Evolutionary conservation across 2,329 filamentous ascomycete genomes (phyloP), one percentile per base, ranked within the genome.

Genomic region (Arthroderma sp.): DNA sequence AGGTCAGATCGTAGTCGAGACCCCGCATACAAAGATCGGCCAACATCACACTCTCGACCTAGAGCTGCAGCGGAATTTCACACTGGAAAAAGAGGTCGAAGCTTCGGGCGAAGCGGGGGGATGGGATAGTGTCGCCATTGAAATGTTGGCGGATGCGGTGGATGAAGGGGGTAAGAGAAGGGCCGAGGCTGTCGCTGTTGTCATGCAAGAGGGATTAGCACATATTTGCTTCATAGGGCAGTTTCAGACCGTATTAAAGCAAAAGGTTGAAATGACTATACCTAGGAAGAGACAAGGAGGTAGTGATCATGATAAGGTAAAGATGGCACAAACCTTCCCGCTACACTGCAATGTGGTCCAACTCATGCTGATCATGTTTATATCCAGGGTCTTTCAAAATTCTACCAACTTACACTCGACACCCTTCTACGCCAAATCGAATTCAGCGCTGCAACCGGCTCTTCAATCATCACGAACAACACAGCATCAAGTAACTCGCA

Each of bases 91-190:
- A 66, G 75, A 76, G 34, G 68, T 78, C 6, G 81, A 66, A 29
- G 48, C 61, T 3, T 56, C 60, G 40, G 61, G 60, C 27, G 61
- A 62, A 45, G 62, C 64, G 34, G 67, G 60, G 33, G 76, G 87
- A 36, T 98, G 91, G 91, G 91, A 98, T 63, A 88, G 83, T 53
- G 80, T 98, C 7, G 85, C 88, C 3, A 69, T 82, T 40, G 80
- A 84, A 48, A 82, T 84, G 38, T 73, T 98, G 7, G 72, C 76
- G 46, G 86, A 94, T 60, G 82, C 87, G 1, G 73, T 89, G 9
- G 80, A 85, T 54, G 78, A 84, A 53, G 54, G 64, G 1, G 63
- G 64, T 3, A 82, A 86, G 52, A 80, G 82, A 56, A 80, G 83
- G 50, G 87, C 86, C 1, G 83, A 89, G 50, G 74, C 94, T 11